Base-by-base conservation (phyloP, 768 basidiomycete species). In the Clathrus columnatus region DNA sequence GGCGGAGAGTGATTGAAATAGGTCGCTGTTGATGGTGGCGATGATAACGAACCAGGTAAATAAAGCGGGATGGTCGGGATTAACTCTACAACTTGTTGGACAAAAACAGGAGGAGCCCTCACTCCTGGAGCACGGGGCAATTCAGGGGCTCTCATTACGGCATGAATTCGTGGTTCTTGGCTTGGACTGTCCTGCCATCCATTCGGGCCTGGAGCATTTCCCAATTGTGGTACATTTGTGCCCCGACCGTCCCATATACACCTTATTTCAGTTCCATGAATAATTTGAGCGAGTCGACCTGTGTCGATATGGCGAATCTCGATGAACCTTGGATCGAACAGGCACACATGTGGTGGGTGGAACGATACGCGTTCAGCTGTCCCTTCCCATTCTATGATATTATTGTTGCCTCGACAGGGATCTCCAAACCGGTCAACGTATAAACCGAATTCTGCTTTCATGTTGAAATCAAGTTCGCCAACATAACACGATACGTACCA, bases 351-450 rank as follows among this genome's bases (percentile, higher is more conserved):
- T 1, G 92, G 93, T 45, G 85, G 80, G 65, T 94, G 92, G 72
- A 90, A 84, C 1, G 91, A 91, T 21, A 90, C 90, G 28, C 83
- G 83, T 60, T 93, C 90, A 0, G 90, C 91, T 0, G 81, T 85
- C 17, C 92, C 91, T 68, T 98, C 94, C 91, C 92, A 98, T 68
- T 98, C 94, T 54, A 96, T 86, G 4, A 83, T 83, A 18, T 80
- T 78, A 17, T 78, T 72, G 5, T 71, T 62, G 26, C 64, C 61
- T 27, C 90, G 82, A 61, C 83, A 87, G 1, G 90, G 89, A 54
- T 86, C 83, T n/a, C 94, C 94, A 57, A 92, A 89, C 32, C 89
- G 84, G 68, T 94, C 84, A 26, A 96, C 92, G 62, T 89, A 95
- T 36, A 96, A 76, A 10, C 92, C 93, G 58, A 96, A 94, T 68